Base-by-base conservation (phyloP, 1,284 basidiomycete genomes). In the Leccinum griseonigrum region DNA sequence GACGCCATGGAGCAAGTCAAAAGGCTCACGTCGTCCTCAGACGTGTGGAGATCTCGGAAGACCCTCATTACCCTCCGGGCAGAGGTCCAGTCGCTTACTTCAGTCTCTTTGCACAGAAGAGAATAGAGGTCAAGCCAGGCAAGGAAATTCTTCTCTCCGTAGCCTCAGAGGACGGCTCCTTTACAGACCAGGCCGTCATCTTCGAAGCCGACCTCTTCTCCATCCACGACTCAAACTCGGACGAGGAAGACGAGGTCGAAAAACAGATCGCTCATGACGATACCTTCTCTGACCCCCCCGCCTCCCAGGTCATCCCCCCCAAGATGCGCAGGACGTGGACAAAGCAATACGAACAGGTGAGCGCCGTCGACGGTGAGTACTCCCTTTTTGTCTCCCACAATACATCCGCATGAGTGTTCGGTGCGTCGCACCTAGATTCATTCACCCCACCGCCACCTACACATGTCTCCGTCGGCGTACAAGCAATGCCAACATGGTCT, bases 101-200 rank as follows among this genome's bases (percentile, higher is more conserved):
- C 69, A 82, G 79, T 68, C 74, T 88, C 8, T 85, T 87, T 70
- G 85, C 86, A 3, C 79, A 81, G 64, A 88, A 88, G 75, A 76
- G 83, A 63, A 85, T 88, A 69, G 84, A 84, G 68, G 80, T 86
- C 67, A 87, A 82, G 68, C 83, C 86, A 10, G 87, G 86, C 60
- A 87, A 85, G 72, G 85, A 86, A 73, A 83, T 88, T 54, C 77
- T 87, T 46, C 78, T 88, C 59, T 79, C 85, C 5, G 75, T 88
- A 38, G 81, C 79, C 54, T 75, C 79, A 34, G 76, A 75, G 48
- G 80, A 85, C 64, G 81, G 82, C 40, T 72, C 74, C 10, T 82
- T 83, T 72, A 80, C 81, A 59, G 84, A 85, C 61, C 78, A 78
- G 61, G 76, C 84, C 2, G 78, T 88, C 65, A 71, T 86, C 50